A percentile compares a stretch with the other conserved stretches of the same genome.
Evolutionary conservation across 2,329 filamentous ascomycete species (phyloP).

Genomic region (Teratosphaeria pseudoeucalypti): DNA sequence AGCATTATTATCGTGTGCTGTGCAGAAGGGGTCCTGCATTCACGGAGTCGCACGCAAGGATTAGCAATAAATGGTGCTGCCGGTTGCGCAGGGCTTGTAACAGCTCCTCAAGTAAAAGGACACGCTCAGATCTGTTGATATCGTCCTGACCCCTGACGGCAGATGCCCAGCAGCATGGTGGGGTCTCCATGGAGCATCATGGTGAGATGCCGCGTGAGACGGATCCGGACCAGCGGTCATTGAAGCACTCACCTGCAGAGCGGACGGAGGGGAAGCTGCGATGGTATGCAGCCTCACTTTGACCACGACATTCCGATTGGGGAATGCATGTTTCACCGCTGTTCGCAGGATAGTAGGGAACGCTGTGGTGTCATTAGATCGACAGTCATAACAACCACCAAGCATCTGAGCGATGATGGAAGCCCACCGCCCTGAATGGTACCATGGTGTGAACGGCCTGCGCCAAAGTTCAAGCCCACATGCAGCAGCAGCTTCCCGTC

Average conservation of each 20-base stretch:
- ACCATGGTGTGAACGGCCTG: background rate
- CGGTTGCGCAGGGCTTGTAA: no score
- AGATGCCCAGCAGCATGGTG: background rate
- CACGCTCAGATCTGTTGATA: no score
- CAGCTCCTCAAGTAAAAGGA: no score
- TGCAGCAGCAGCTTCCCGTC: background rate
- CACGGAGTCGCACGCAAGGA: no score
- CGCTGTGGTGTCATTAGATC: background rate
- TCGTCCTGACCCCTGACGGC: background rate
- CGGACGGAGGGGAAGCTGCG: background rate
- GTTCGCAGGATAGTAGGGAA: background rate
- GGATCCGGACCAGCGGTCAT: background rate
- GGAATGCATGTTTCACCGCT: slow-evolving; percentile 3
- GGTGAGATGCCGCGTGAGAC: background rate
- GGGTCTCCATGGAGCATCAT: background rate
- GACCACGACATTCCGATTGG: background rate
- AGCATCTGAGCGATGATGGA: background rate
- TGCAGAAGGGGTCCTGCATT: no score
- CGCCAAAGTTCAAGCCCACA: background rate
- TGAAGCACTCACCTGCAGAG: background rate
- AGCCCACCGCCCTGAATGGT: background rate
- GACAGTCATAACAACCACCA: background rate
- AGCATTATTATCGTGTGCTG: no score
- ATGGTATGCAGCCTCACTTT: background rate
- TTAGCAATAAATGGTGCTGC: no score